Base-by-base conservation (phyloP, 768 basidiomycete genomes). In the Xerocomus potaroensis region DNA sequence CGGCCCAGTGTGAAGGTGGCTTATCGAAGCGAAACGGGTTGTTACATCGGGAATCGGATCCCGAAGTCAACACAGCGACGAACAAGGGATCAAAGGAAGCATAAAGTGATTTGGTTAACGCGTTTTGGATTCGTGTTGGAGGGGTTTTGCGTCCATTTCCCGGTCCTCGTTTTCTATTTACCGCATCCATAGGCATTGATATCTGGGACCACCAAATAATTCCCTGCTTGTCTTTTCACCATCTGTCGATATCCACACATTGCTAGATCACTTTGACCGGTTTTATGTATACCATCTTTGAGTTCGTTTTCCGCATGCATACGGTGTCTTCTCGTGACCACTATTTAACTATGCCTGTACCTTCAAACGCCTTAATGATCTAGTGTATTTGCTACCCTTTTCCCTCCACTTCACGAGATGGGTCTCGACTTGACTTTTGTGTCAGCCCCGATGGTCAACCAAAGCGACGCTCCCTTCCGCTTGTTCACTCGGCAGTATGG, bases 371-470 rank as follows among this genome's bases (percentile, higher is more conserved):
- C 37, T 49, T 27, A 47, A 50, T 27, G 16, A 40, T 41, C 24
- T 60, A 62, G 48, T 53, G 31, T 60, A 59, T 56, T 49, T 14
- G 15, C 31, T 33, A 30, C 26, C 8, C 38, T 38, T 38, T 30
- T 6, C 32, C 18, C 24, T 43, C 19, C 3, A 16, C 15, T 9
- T 5, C 15, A 21, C 14, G 19, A 16, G 14, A 63, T 55, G 58
- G 42, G 51, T 18, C 55, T 55, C 1, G 56, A 66, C 47, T 53
- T 73, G 47, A 51, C 59, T 19, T 72, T 65, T 47, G 74, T 87
- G 43, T 73, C 82, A 7, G 85, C 86, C 7, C 86, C 85, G 3
- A 88, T 88, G 86, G 77, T 90, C 47, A 81, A 85, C 48, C 87
- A 88, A 59, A 87, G 84, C 22, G 87, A 91, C 54, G 72, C 84